Conservation (phyloP, 768 basidiomycete species). For the Gymnopilus dilepis region DNA sequence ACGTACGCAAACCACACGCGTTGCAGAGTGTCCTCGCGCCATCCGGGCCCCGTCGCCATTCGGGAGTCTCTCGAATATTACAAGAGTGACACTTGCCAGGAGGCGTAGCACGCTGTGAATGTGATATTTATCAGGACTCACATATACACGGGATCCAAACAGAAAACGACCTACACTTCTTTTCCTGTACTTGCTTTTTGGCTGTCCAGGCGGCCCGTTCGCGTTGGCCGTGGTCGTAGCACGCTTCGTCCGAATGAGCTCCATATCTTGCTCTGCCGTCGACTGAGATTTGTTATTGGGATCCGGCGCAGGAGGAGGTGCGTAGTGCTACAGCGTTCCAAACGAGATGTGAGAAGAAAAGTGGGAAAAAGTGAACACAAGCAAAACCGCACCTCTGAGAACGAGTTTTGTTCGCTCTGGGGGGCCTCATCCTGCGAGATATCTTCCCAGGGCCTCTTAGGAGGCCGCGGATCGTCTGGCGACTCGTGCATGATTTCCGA, state of each 20-base stretch:
- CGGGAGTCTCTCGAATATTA: constrained; percentile 87
- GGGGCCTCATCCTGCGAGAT: constrained; percentile 53
- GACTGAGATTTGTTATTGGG: constrained; percentile 50
- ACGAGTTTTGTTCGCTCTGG: constrained; percentile 28
- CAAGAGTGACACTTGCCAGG: constrained; percentile 90
- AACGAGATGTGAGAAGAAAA: background rate
- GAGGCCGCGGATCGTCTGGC: constrained; percentile 61
- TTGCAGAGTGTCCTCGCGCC: constrained; percentile 86
- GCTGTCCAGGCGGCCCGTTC: constrained; percentile 52
- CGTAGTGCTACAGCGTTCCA: constrained; percentile 20
- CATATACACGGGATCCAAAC: constrained; percentile 18
- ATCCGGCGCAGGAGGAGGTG: constrained; percentile 30
- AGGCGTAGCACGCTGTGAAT: constrained; percentile 75
- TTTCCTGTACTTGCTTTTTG: constrained; percentile 85
- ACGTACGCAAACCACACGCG: constrained; percentile 84
- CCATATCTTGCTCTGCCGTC: constrained; percentile 85
- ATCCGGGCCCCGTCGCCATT: constrained; percentile 86
- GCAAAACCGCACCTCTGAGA: constrained; percentile 38
- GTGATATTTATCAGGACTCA: constrained; percentile 33
- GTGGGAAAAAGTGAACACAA: background rate
- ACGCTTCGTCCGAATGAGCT: constrained; percentile 80
- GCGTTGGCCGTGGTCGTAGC: constrained; percentile 71
- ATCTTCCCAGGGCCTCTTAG: constrained; percentile 85
- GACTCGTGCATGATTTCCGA: constrained; percentile 33
- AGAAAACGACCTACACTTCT: constrained; percentile 68